Evolutionary conservation across 2,329 filamentous ascomycete species (phyloP).

Genomic region (Apiospora saccharicola): DNA sequence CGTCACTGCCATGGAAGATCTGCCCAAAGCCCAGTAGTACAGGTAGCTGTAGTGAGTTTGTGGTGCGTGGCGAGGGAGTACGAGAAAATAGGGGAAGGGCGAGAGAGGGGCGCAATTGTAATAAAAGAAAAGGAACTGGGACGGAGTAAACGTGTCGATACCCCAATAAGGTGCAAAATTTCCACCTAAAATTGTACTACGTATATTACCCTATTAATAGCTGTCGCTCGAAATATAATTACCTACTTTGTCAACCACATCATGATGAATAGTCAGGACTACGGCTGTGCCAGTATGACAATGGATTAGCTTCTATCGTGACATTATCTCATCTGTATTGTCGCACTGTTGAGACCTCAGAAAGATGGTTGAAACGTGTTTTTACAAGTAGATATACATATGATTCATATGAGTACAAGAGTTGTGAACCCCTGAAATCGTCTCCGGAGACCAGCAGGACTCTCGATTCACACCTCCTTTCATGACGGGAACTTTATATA

Average conservation of each 20-base stretch:
- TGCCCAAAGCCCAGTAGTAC: slow-evolving; percentile 43
- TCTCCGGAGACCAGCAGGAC: not conserved
- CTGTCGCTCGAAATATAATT: slow-evolving; percentile 21
- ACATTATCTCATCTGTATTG: not conserved
- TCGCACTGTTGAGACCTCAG: not conserved
- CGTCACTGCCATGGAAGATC: slow-evolving; percentile 58
- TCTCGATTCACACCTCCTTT: not conserved
- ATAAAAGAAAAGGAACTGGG: slow-evolving; percentile 6
- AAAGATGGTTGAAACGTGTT: not conserved
- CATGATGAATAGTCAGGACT: not conserved
- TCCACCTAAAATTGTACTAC: slow-evolving; percentile 16
- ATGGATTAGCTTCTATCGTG: not conserved
- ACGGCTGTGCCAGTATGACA: not conserved
- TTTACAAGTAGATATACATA: slow-evolving; percentile 16
- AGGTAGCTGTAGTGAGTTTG: slow-evolving; percentile 7
- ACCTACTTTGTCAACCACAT: not conserved
- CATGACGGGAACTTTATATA: not conserved
- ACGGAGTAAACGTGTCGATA: slow-evolving; percentile 22
- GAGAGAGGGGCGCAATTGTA: not conserved
- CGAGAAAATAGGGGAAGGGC: not conserved
- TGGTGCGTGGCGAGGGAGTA: not conserved
- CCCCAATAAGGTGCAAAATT: slow-evolving; percentile 10
- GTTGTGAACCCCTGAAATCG: not conserved
- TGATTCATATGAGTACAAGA: slow-evolving; percentile 8
- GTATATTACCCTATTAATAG: slow-evolving; percentile 19